Evolutionary conservation across 2,329 filamentous ascomycete species (phyloP).

Genomic region (Alternaria angustiovoidea): DNA sequence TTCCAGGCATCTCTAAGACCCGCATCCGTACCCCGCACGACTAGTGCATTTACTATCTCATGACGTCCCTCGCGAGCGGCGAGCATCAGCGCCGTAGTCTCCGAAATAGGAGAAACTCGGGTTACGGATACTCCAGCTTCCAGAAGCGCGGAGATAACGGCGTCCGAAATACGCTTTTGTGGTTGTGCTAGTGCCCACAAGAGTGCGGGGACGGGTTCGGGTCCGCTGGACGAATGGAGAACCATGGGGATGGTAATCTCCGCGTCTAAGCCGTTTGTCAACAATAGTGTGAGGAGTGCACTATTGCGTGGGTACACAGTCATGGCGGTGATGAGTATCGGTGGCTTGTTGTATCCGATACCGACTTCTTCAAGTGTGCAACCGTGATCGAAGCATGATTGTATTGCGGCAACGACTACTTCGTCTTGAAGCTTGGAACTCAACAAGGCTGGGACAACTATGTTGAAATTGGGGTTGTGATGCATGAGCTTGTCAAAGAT

Average conservation of each 20-base stretch:
- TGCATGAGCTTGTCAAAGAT: constrained; percentile 39
- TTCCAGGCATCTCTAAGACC: constrained; percentile 65
- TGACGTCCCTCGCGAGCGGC: constrained; percentile 64
- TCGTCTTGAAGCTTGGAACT: constrained; percentile 61
- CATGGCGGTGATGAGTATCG: constrained; percentile 38
- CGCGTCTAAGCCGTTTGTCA: constrained; percentile 39
- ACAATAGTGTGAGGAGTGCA: constrained; percentile 28
- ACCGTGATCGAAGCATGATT: constrained; percentile 64
- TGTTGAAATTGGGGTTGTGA: constrained; percentile 59
- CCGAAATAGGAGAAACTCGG: constrained; percentile 61
- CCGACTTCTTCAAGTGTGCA: constrained; percentile 35
- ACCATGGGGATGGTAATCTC: constrained; percentile 57
- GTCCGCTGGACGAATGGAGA: constrained; percentile 58
- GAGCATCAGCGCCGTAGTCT: constrained; percentile 66
- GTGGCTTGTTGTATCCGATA: constrained; percentile 19
- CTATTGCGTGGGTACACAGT: constrained; percentile 36
- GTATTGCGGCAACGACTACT: constrained; percentile 52
- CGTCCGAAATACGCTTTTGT: constrained; percentile 68
- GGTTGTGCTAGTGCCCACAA: constrained; percentile 70
- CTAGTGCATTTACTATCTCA: constrained; percentile 66
- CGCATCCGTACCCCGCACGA: constrained; percentile 67
- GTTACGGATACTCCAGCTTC: constrained; percentile 65
- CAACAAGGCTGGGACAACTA: constrained; percentile 67
- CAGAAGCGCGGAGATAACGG: constrained; percentile 66
- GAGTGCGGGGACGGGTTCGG: constrained; percentile 65